Base-by-base conservation (phyloP, 2,329 filamentous ascomycete genomes). In the Fusarium musae region DNA sequence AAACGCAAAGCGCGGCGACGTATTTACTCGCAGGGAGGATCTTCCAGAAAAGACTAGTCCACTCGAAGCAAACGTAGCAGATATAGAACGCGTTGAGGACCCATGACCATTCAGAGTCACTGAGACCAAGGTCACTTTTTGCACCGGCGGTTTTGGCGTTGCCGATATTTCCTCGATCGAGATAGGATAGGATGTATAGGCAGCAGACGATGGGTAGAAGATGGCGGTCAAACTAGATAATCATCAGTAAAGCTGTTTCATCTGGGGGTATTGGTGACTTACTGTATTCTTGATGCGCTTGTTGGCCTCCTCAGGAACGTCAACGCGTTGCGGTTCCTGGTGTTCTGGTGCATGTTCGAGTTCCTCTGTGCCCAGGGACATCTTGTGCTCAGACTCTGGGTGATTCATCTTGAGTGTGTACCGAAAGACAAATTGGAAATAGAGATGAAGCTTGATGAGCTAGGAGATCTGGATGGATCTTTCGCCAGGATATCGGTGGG, bases 1-100 rank as follows among this genome's bases (percentile, higher is more conserved):
- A 44, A 11, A 75, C 9, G 6, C 71, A 74, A 2, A 75, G 71
- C 9, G 15, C 15, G 1, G 71, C 57, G 17, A 75, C 69, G n/a
- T 74, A 74, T 5, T 58, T 72, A n/a, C 56, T 53, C 1, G 72
- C 72, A 1, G 72, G 68, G 2, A 75, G 42, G 1, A 74, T 56
- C 49, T 75, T 75, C 70, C 68, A 75, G 7, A 75, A 58, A 3
- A 75, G 43, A 0, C 36, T 75, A 0, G 72, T 74, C 63, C 69
- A 72, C 44, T 75, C 65, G 2, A 75, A 75, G 6, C 54, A 37
- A 12, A 69, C 59, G 12, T 74, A 75, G 11, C 69, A 59, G 49
- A 74, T 72, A 30, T 74, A 75, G 39, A 74, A 75, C 2, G 71
- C 44, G n/a, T 74, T 75, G 17, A 75, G 63, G 1, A 75, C 69